A percentile compares a stretch with the other conserved stretches of the same genome.
Evolutionary conservation across 805 yeast genomes (phyloP).

Genomic region (Metschnikowia similis): DNA sequence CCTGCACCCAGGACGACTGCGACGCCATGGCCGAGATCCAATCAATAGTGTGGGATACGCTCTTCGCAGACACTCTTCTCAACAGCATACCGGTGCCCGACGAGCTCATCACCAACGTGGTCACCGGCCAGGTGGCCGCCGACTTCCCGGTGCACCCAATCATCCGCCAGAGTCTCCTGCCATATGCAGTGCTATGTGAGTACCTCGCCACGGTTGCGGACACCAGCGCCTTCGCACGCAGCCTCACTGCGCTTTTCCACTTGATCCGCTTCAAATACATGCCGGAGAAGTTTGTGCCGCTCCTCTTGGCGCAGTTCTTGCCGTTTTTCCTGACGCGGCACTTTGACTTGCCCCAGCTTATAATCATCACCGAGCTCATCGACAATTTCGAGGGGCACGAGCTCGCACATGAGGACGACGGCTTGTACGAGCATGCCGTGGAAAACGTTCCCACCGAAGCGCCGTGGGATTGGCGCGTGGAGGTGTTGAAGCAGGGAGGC

Average conservation of each 20-base stretch:
- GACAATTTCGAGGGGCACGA: constrained; percentile 31
- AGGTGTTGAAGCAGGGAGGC: constrained; percentile 14
- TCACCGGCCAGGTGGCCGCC: constrained; percentile 31
- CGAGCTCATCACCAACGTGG: constrained; percentile 48
- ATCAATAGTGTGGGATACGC: constrained; percentile 51
- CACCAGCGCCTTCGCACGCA: constrained; percentile 10
- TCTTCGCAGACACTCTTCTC: constrained; percentile 57
- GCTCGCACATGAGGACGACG: constrained; percentile 27
- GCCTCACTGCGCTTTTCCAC: constrained; percentile 47
- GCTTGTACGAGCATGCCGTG: constrained; percentile 29
- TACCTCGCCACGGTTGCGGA: constrained; percentile 35
- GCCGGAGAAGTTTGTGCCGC: constrained; percentile 48
- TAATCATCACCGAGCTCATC: constrained; percentile 31
- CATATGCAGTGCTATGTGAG: constrained; percentile 60
- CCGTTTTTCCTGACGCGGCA: constrained; percentile 31
- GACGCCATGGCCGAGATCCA: constrained; percentile 43
- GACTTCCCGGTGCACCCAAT: constrained; percentile 46
- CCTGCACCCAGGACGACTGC: constrained; percentile 14
- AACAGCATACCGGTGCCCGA: constrained; percentile 54
- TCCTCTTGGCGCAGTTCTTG: constrained; percentile 45
- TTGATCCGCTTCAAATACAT: constrained; percentile 38
- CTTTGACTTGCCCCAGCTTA: constrained; percentile 20
- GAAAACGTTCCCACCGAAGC: constrained; percentile 17
- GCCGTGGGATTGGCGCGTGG: constrained; percentile 36
- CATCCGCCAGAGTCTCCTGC: constrained; percentile 64